A percentile compares a stretch with the other conserved stretches of the same genome.
phyloP scores from a whole-genome alignment of 176 grass and related monocot genomes.

The Avena atlantica region DNA sequence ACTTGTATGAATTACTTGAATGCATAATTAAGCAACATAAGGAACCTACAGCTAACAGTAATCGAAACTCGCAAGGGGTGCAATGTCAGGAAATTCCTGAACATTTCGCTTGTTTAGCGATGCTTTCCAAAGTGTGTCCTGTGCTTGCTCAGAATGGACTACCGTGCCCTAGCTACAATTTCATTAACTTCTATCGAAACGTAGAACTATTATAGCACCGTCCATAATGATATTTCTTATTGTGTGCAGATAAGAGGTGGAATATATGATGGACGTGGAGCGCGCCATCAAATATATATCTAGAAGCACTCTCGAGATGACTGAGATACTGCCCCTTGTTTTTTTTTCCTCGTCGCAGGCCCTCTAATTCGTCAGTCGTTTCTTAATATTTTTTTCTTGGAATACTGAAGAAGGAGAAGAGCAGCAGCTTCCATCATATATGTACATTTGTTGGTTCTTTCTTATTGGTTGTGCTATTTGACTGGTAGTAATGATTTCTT shows the following conservation, averaged over 20 bases:
- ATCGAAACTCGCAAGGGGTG: not conserved
- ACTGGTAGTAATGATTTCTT: slow-evolving; percentile 58
- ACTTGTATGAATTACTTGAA: not conserved
- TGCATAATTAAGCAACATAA: not conserved
- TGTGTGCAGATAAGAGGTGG: slow-evolving; percentile 82
- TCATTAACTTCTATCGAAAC: not conserved
- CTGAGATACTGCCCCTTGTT: slow-evolving; percentile 25
- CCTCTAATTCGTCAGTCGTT: slow-evolving; percentile 46
- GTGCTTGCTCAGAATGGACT: slow-evolving; percentile 2
- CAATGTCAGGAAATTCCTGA: not conserved
- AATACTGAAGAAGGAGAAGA: slow-evolving; percentile 41
- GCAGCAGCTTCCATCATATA: slow-evolving; percentile 52
- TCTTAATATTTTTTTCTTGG: slow-evolving; percentile 38
- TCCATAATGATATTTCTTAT: not conserved
- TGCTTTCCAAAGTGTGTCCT: not conserved
- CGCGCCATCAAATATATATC: slow-evolving; percentile 39
- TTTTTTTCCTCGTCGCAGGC: slow-evolving; percentile 3
- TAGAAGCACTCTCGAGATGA: slow-evolving; percentile 46
- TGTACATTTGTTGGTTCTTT: slow-evolving; percentile 54
- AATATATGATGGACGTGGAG: slow-evolving; percentile 62
- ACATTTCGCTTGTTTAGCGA: not conserved
- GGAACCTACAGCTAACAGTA: not conserved
- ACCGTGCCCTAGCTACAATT: not conserved
- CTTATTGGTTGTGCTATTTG: slow-evolving; percentile 54
- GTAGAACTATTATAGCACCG: not conserved